A percentile compares a stretch with the other conserved stretches of the same genome.
phyloP scores from a whole-genome alignment of 75 land plant species.

The Pinus albicaulis region DNA sequence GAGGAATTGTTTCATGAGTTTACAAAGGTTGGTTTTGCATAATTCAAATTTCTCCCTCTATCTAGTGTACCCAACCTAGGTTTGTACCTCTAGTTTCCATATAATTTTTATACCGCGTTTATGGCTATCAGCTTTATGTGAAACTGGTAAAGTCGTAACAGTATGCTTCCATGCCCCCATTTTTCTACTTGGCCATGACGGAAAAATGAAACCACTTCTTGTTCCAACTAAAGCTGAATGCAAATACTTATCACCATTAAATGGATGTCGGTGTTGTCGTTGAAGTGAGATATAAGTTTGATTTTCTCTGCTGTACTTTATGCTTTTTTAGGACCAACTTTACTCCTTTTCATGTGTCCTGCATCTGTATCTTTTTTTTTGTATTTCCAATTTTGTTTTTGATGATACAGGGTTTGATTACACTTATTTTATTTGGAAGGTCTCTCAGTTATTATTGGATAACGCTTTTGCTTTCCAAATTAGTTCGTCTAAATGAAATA shows the following conservation, averaged over 20 bases:
- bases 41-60: no score
- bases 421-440: no score
- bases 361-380: neutral
- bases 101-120: no score
- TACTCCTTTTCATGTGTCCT: neutral
- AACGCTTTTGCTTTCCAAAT: no score
- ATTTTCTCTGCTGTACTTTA: neutral
- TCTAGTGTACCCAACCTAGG: neutral
- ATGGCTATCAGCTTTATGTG: neutral
- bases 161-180: neutral
- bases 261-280: neutral
- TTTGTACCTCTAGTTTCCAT: neutral
- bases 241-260: neutral
- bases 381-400: neutral
- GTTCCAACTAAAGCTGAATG: neutral
- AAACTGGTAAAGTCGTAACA: neutral
- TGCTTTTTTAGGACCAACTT: neutral
- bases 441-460: no score
- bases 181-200: neutral
- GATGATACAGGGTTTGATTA: no score
- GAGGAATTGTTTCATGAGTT: constrained; percentile 43
- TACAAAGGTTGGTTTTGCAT: constrained; percentile 31
- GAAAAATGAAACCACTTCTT: neutral
- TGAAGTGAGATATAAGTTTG: neutral
- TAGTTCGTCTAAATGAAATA: no score